Percentiles rank a stretch among this genome's conserved stretches.
These are phyloP conservation scores for Epichloe sp. DNA, from an alignment of 2,329 filamentous ascomycete species.

Conservation along the genomic window DNA sequence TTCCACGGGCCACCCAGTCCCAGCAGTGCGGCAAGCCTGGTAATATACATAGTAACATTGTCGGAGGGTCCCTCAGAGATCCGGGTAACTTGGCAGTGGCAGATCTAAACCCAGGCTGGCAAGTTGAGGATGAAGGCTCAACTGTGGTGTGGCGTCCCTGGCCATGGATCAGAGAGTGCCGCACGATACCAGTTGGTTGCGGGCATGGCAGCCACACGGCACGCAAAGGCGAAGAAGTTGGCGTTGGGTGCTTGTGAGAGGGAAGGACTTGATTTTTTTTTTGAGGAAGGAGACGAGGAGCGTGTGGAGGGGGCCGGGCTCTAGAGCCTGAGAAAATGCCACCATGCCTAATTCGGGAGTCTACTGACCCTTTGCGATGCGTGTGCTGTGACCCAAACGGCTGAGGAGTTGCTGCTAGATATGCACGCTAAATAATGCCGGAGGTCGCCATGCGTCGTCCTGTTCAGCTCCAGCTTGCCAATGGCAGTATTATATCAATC, in stretches of 20 bases:
- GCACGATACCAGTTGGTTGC: background rate
- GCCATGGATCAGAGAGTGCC: too few species aligned
- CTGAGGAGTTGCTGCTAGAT: background rate
- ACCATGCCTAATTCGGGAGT: background rate
- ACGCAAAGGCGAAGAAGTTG: too few species aligned
- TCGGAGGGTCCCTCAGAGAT: constrained; percentile 1
- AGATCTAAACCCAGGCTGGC: constrained; percentile 2
- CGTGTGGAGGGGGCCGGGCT: background rate
- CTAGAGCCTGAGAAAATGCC: background rate
- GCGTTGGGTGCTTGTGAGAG: background rate
- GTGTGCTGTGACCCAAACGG: background rate
- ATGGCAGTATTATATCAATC: background rate
- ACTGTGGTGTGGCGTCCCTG: background rate
- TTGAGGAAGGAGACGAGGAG: background rate
- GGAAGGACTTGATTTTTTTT: too few species aligned
- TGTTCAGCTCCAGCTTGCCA: background rate
- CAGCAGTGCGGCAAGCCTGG: constrained; percentile 4
- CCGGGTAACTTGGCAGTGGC: background rate
- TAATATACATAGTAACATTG: constrained; percentile 1
- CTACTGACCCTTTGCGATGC: background rate
- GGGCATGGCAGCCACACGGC: background rate
- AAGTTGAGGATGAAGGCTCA: background rate
- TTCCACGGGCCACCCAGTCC: constrained; percentile 1
- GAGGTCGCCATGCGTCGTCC: constrained; percentile 1
- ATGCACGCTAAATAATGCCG: background rate